A percentile compares a stretch with the other conserved stretches of the same genome.
phyloP scores from a whole-genome alignment of 2,329 filamentous ascomycete species.

The Cladosporium sp. region DNA sequence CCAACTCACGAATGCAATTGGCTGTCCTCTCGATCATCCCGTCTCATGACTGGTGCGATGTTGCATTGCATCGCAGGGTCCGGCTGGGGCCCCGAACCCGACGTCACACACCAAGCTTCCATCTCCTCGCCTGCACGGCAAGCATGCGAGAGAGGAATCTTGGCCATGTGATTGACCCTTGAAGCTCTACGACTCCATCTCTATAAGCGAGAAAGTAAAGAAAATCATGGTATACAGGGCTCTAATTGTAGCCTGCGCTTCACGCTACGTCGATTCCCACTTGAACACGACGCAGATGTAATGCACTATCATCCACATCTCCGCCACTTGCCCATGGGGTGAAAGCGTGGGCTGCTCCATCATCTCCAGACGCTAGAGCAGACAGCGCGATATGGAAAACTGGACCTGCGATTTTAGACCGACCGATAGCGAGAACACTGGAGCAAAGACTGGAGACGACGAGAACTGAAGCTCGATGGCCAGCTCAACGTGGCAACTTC shows the following conservation, averaged over 20 bases:
- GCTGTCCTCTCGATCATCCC: neutral
- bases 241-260: slow-evolving; percentile 6
- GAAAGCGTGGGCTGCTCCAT: slow-evolving; percentile 7
- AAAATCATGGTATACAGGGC: neutral
- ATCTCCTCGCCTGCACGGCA: slow-evolving; percentile 8
- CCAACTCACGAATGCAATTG: neutral
- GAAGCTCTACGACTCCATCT: neutral
- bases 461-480: slow-evolving; percentile 2
- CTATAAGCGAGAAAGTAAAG: neutral
- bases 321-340: slow-evolving; percentile 18
- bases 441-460: slow-evolving; percentile 18
- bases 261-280: neutral
- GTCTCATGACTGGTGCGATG: slow-evolving; percentile 8
- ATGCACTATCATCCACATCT: neutral
- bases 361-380: slow-evolving; percentile 11
- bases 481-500: slow-evolving; percentile 8
- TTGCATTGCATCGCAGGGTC: slow-evolving; percentile 5
- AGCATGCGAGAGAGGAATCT: slow-evolving; percentile 13
- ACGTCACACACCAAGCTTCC: slow-evolving; percentile 12
- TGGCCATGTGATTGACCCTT: neutral
- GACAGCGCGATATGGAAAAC: slow-evolving; percentile 9
- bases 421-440: slow-evolving; percentile 17
- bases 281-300: neutral
- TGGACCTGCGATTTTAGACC: slow-evolving; percentile 16
- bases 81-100: slow-evolving; percentile 3